phyloP scores from a whole-genome alignment of 2,329 filamentous ascomycete species.

The Sporothrix schenckii region DNA sequence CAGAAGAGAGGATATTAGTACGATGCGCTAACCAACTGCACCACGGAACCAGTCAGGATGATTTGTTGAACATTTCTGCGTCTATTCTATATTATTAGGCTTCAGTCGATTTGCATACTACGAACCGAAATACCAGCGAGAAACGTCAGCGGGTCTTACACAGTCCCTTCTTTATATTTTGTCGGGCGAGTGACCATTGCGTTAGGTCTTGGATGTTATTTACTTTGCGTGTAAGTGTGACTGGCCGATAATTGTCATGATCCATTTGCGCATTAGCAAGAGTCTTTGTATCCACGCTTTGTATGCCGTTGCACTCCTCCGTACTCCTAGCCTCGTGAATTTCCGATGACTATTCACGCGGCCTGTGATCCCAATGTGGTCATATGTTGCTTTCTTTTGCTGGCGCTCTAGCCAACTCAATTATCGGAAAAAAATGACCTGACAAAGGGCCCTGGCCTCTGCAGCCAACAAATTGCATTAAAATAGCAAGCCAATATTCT shows the following conservation, averaged over 20 bases:
- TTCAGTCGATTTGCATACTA: not conserved
- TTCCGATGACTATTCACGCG: not conserved
- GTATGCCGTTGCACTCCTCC: not conserved
- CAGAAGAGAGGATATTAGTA: constrained; percentile 36
- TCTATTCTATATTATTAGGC: not conserved
- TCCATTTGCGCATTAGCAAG: not conserved
- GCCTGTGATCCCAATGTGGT: not conserved
- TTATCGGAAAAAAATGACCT: not conserved
- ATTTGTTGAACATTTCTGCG: constrained; percentile 5
- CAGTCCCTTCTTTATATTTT: not conserved
- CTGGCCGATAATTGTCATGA: not conserved
- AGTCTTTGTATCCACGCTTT: not conserved
- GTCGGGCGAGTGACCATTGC: not conserved
- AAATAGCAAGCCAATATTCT: not conserved
- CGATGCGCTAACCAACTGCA: constrained; percentile 39
- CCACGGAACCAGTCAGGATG: constrained; percentile 36
- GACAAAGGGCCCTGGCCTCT: not conserved
- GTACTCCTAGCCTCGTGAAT: not conserved
- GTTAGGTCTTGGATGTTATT: not conserved
- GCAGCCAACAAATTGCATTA: not conserved
- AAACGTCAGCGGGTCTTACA: too few species aligned
- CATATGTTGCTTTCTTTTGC: not conserved
- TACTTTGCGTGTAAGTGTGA: not conserved
- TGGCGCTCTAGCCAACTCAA: not conserved
- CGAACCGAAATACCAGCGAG: too few species aligned